Evolutionary conservation across 1,284 basidiomycete genomes (phyloP), one percentile per base, ranked within the genome.

Genomic region (Moniliophthora roreri): DNA sequence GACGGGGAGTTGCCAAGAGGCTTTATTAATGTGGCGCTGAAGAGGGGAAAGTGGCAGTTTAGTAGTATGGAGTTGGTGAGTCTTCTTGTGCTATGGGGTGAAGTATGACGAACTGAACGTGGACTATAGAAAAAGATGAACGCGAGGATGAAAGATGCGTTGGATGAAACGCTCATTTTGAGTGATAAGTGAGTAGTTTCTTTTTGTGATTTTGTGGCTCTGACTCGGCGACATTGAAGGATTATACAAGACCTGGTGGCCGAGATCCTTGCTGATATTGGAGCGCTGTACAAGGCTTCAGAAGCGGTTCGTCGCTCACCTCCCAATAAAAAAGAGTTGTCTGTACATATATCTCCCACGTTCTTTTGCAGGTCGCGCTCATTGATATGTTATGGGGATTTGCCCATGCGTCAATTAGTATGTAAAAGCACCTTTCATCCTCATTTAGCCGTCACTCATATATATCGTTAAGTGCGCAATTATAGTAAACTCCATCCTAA

Each of bases 361-460:
- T n/a, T 44, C 24, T 42, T 18, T 9, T 36, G 23, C 50, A 93
- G 84, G 78, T 95, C 42, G 91, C 92, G 0, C 71, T 93, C 50
- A 69, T 95, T 1, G 95, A 97, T 63, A 87, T 94, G 78, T 68
- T 96, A 2, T 88, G 88, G 80, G 85, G 89, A 1, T 95, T 96
- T 66, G 87, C 93, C 0, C 87, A 93, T 66, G 73, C 80, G 9
- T 85, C 92, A 2, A 90, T 89, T 40, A 77, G 91, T 89, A 65
- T 65, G 84, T 71, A 5, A 32, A 7, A 26, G 50, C 50, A n/a
- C 2, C 41, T n/a, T 41, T 39, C 21, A 6, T 49, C 48, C 40
- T 47, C 34, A 26, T 46, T 52, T 44, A 53, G 49, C 51, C 13
- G 52, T 38, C n/a, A 23, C 37, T 15, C 34, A 15, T 13, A 44